Percentiles rank a stretch among this genome's conserved stretches.
These are phyloP conservation scores for Luvunga scandens DNA, from an alignment of 345 rosid genomes.

Conservation along the genomic window DNA sequence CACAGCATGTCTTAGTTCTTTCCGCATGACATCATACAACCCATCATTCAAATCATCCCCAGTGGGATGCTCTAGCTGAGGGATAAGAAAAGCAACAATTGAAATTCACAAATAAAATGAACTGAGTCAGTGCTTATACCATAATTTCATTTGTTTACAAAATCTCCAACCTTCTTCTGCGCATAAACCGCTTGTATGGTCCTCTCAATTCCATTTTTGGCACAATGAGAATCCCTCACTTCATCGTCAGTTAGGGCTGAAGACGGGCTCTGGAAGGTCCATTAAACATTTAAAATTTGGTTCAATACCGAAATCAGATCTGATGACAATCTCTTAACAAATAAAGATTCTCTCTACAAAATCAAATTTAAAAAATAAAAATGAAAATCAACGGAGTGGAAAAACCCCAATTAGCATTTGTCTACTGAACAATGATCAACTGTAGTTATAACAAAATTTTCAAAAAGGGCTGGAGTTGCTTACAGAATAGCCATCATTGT, in stretches of 20 bases:
- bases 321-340: not conserved
- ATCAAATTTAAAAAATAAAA: too few relatives aligned
- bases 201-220: conserved; percentile 51
- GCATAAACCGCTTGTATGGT: conserved; percentile 72
- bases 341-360: not conserved
- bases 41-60: conserved; percentile 43
- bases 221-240: conserved; percentile 44
- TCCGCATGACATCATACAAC: conserved; percentile 58
- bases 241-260: conserved; percentile 89
- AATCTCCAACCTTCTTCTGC: conserved; percentile 63
- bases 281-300: not conserved
- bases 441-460: conserved; percentile 2
- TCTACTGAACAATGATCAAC: not conserved
- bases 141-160: conserved; percentile 9
- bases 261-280: conserved; percentile 76
- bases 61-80: conserved; percentile 49
- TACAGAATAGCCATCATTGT: conserved; percentile 84
- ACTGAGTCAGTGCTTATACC: not conserved
- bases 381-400: not conserved
- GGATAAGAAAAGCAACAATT: conserved; percentile 13
- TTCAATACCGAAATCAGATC: not conserved
- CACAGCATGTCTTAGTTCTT: conserved; percentile 70
- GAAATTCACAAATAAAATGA: conserved; percentile 4
- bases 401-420: not conserved
- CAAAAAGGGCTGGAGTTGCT: conserved; percentile 30